Base-by-base conservation (phyloP, 495 filamentous ascomycete genomes). In the Baudoinia panamericana region DNA sequence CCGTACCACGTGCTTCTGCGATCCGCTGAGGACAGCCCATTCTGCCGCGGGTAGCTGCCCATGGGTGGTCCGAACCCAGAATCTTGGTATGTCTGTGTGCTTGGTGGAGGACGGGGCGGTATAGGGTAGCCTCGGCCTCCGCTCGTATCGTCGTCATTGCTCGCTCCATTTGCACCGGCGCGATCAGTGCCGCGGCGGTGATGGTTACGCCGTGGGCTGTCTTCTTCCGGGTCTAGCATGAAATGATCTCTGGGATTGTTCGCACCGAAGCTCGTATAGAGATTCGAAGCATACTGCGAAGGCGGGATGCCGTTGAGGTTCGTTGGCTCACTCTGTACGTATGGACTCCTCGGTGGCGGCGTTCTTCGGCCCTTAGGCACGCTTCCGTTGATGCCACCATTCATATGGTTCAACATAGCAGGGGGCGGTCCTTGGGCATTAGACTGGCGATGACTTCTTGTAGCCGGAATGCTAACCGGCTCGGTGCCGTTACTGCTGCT, bases 51-150 rank as follows among this genome's bases (percentile, higher is more conserved):
- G 30, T 45, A 39, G 21, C 42, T 45, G 2, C 42, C 42, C 18
- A 45, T 26, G 5, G 41, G 41, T 16, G 15, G 10, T 7, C 30
- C 30, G 5, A 11, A 23, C 24, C 32, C 18, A 21, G 4, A 20
- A 13, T 3, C 11, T 2, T 22, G 23, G 10, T 45, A 26, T 2
- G 24, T 26, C 23, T 39, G 36, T 21, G 35, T 8, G 19, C 36
- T 40, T 12, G 43, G 43, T 9, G 36, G 43, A 2, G 30, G 47
- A n/a, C 48, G 48, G 3, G 35, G 37, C 1, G 48, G 43, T 31
- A 50, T 50, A 15, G 47, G 47, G 21, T 50, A 50, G 42, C 46
- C 41, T 13, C 45, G 30, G n/a, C 4, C 33, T 10, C 13, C 20
- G 17, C 8, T 11, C 22, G 4, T 15, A 3, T 43, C 39, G 10